phyloP scores from a whole-genome alignment of 2,329 filamentous ascomycete species.

The Periconia digitata region DNA sequence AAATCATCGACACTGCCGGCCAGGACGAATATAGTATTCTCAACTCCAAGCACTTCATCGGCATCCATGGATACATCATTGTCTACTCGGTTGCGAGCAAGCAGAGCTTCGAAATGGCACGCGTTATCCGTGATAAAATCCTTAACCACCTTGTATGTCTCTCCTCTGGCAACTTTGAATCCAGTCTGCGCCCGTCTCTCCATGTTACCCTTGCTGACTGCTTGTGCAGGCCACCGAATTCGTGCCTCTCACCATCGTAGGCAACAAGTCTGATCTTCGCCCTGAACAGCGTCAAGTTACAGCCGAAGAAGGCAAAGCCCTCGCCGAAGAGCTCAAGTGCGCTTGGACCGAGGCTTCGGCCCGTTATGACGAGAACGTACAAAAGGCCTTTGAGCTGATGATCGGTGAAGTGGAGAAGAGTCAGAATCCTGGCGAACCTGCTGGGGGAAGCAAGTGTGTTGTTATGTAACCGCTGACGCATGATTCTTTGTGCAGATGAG shows the following conservation, averaged over 20 bases:
- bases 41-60: constrained; percentile 98
- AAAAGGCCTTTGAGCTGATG: constrained; percentile 89
- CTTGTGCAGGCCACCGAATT: constrained; percentile 75
- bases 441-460: constrained; percentile 76
- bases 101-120: constrained; percentile 96
- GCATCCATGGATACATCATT: constrained; percentile 97
- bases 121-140: constrained; percentile 95
- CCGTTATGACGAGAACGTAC: constrained; percentile 90
- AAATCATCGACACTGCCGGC: constrained; percentile 97
- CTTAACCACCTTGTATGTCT: constrained; percentile 82
- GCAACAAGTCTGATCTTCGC: constrained; percentile 93
- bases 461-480: constrained; percentile 68
- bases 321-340: constrained; percentile 85
- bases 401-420: constrained; percentile 94
- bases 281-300: constrained; percentile 92
- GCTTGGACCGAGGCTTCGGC: constrained; percentile 95
- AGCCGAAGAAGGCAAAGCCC: constrained; percentile 78
- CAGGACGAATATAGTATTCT: constrained; percentile 98
- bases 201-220: not conserved
- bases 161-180: not conserved
- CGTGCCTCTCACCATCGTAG: constrained; percentile 91
- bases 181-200: not conserved
- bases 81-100: constrained; percentile 96
- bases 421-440: constrained; percentile 83
- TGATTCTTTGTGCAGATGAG: constrained; percentile 7